Conservation (phyloP, 345 rosid genomes). For the Excoecaria cochinchinensis region DNA sequence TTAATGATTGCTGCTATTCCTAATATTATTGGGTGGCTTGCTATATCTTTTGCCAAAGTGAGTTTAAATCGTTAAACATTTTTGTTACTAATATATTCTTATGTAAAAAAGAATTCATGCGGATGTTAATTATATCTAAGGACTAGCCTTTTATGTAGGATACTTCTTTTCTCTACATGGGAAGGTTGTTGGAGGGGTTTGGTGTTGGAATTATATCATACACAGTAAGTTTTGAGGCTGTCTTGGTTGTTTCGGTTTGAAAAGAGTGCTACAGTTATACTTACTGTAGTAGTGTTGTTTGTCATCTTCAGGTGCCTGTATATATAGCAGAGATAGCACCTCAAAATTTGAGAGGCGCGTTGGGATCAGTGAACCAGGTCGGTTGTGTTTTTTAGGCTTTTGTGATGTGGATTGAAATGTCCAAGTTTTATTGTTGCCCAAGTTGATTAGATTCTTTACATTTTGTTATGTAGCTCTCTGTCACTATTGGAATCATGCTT, state of each 20-base stretch:
- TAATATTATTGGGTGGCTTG: constrained; percentile 94
- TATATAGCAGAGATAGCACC: constrained; percentile 84
- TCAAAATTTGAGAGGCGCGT: constrained; percentile 68
- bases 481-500: constrained; percentile 93
- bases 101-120: constrained; percentile 2
- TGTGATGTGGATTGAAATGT: neutral
- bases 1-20: constrained; percentile 96
- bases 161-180: constrained; percentile 95
- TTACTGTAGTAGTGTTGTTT: neutral
- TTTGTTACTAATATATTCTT: neutral
- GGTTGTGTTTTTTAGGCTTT: constrained; percentile 15
- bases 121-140: constrained; percentile 17
- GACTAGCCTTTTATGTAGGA: constrained; percentile 50
- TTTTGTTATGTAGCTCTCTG: constrained; percentile 68
- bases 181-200: constrained; percentile 91
- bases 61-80: constrained; percentile 27
- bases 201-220: constrained; percentile 98
- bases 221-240: constrained; percentile 50
- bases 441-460: constrained; percentile 3
- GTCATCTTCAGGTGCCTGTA: constrained; percentile 61
- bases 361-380: constrained; percentile 78
- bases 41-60: constrained; percentile 92
- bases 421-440: constrained; percentile 1
- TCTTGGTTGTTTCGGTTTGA: neutral
- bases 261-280: neutral